Percentiles rank a stretch among this genome's conserved stretches.
phyloP scores from a whole-genome alignment of 2,329 filamentous ascomycete species.

The Coniella vitis region DNA sequence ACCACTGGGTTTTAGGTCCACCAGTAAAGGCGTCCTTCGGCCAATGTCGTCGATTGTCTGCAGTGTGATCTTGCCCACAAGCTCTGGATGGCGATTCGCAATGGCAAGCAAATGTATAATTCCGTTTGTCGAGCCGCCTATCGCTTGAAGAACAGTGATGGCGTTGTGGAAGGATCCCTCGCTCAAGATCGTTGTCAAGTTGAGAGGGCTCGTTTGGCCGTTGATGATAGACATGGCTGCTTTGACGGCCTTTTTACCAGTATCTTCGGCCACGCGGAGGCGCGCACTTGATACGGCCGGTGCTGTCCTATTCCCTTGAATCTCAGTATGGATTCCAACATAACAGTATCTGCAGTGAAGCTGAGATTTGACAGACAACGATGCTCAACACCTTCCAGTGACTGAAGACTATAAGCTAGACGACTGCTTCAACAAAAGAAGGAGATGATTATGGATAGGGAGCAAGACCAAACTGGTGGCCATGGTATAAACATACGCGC shows the following conservation, averaged over 20 bases:
- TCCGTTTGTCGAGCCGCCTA: constrained; percentile 80
- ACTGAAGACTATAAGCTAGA: constrained; percentile 26
- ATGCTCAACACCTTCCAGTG: too few species aligned
- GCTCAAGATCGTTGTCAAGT: constrained; percentile 50
- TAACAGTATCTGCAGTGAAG: not conserved
- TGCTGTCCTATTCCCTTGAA: constrained; percentile 40
- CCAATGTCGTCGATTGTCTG: constrained; percentile 75
- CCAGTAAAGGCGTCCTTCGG: constrained; percentile 70
- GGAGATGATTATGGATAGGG: too few species aligned
- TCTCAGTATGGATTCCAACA: not conserved
- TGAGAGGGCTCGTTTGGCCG: constrained; percentile 56
- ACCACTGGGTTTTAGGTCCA: constrained; percentile 80
- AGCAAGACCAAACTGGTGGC: not conserved
- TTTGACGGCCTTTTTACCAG: constrained; percentile 60
- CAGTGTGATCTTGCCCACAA: constrained; percentile 58
- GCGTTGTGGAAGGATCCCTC: constrained; percentile 77
- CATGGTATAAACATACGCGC: constrained; percentile 23
- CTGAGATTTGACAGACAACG: not conserved
- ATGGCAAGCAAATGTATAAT: constrained; percentile 84
- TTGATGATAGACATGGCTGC: constrained; percentile 35
- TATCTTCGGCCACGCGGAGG: constrained; percentile 73
- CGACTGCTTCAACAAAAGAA: too few species aligned
- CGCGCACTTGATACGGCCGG: constrained; percentile 73
- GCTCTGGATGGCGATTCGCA: constrained; percentile 62
- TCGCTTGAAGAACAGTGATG: constrained; percentile 76